Conservation (phyloP, 164 flowering plant species). For the Liriodendron chinense region DNA sequence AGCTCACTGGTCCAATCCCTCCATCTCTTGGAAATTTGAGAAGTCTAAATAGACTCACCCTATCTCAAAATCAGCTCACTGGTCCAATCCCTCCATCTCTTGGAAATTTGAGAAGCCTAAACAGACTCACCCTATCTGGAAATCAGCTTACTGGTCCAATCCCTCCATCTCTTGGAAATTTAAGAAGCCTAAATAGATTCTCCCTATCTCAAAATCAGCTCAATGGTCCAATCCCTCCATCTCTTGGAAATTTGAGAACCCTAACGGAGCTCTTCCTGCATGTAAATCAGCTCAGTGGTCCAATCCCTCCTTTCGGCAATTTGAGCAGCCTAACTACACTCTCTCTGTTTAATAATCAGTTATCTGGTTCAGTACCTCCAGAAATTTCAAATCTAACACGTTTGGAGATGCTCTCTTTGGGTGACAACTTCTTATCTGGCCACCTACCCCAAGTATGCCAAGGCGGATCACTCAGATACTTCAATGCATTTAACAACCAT, state of each 20-base stretch:
- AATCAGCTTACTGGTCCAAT: conserved; percentile 17
- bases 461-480: conserved; percentile 8
- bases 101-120: conserved; percentile 16
- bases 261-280: neutral
- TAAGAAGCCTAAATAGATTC: neutral
- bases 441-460: conserved; percentile 19
- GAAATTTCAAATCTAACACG: neutral
- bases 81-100: conserved; percentile 51
- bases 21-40: conserved; percentile 22
- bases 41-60: conserved; percentile 1
- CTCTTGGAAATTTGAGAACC: neutral
- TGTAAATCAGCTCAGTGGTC: neutral
- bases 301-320: neutral
- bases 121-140: conserved; percentile 1
- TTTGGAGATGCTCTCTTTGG: neutral
- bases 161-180: neutral
- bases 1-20: conserved; percentile 57
- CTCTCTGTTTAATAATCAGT: neutral
- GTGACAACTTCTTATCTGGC: conserved; percentile 20
- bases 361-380: neutral
- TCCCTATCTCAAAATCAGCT: neutral
- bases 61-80: conserved; percentile 34
- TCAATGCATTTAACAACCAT: conserved; percentile 13
- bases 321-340: neutral
- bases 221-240: neutral